Evolutionary conservation across 805 yeast species (phyloP), one percentile per base, ranked within the genome.

Genomic region (Clavispora asparagi): DNA sequence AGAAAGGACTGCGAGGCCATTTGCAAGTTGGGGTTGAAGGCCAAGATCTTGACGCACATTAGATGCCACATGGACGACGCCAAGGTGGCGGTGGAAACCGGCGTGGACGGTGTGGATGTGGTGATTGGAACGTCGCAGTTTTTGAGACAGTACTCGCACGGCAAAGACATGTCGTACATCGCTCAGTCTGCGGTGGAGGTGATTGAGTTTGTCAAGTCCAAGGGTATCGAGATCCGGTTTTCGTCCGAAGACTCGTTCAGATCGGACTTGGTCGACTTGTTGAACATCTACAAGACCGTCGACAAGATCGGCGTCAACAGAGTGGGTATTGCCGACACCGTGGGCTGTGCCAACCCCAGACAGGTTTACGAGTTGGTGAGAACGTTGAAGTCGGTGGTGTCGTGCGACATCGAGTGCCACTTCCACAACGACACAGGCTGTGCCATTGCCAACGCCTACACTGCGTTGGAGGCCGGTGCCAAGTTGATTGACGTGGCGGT

Each of bases 41-140:
- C 97, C 54, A 92, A 94, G 76, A 89, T 94, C 54, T 79, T 92
- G 57, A 92, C 99, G 42, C 98, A 92, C 68, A 94, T 94, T 57
- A 82, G 98, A 71, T 92, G 99, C 72, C 97, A 92, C 73, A 92
- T 92, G 97, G 98, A 92, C 69, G 99, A 94, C 62, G 99, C 98
- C 47, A 79, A 85, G 60, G 87, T 94, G 49, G 99, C 99, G 6
- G 99, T 92, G 41, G 94, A 88, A 63, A 92, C 98, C 35, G 98
- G 99, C 66, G 99, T 94, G 44, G 98, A 94, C 66, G 99, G 98
- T 71, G 98, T 92, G 52, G 97, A 94, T 73, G 97, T 92, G 47
- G 97, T 92, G 49, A 92, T 92, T 68, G 98, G 98, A 54, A 92
- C 98, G 19, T 91, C 97, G 29, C 95, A 87, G 68, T 94, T 90